phyloP scores from a whole-genome alignment of 805 yeast species.

The Metschnikowia dekortorum region DNA sequence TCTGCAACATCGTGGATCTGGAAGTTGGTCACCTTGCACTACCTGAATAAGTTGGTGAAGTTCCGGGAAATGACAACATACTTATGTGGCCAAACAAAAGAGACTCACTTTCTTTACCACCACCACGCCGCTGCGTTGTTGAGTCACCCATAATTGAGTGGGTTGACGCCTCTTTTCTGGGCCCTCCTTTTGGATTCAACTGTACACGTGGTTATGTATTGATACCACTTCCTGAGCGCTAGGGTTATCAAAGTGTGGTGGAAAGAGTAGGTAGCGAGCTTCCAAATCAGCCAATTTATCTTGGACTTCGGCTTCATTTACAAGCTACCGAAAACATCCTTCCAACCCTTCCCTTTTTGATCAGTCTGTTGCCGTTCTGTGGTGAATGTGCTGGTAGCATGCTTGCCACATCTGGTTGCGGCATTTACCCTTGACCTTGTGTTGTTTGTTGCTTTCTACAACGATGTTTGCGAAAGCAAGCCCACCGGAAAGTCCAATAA shows the following conservation, averaged over 20 bases:
- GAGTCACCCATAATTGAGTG: constrained; percentile 76
- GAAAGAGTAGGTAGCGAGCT: constrained; percentile 87
- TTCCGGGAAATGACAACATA: constrained; percentile 73
- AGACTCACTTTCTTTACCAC: constrained; percentile 74
- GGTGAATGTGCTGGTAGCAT: constrained; percentile 77
- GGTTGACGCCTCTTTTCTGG: constrained; percentile 77
- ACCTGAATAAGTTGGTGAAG: constrained; percentile 72
- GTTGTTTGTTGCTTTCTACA: constrained; percentile 75
- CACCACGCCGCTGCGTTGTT: constrained; percentile 84
- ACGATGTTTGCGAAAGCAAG: constrained; percentile 71
- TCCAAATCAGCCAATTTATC: constrained; percentile 75
- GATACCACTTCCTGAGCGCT: constrained; percentile 79
- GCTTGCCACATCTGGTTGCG: constrained; percentile 73
- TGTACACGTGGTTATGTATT: constrained; percentile 83
- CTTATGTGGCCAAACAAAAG: constrained; percentile 77
- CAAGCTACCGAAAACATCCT: constrained; percentile 65
- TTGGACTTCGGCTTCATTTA: constrained; percentile 73
- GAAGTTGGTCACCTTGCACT: constrained; percentile 63
- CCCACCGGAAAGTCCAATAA: constrained; percentile 59
- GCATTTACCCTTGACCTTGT: constrained; percentile 74
- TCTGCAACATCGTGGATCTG: constrained; percentile 75
- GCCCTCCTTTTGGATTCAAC: constrained; percentile 70
- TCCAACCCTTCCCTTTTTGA: constrained; percentile 34
- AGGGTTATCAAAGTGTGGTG: constrained; percentile 86
- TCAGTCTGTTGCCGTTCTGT: constrained; percentile 48